Evolutionary conservation across 805 yeast genomes (phyloP).

Genomic region (Saturnispora halmiae): DNA sequence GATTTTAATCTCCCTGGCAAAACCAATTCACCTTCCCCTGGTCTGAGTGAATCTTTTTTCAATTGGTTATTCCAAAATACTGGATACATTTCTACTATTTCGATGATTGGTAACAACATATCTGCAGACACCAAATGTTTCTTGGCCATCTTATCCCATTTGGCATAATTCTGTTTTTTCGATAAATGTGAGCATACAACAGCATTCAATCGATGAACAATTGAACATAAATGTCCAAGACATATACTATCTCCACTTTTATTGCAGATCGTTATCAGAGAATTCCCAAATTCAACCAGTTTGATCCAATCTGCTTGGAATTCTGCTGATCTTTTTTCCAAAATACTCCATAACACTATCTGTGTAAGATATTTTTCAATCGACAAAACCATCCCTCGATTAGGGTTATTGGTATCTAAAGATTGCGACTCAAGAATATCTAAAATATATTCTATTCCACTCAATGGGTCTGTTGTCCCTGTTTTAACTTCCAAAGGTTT

Average conservation of each 20-base stretch:
- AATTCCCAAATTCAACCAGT: slow-evolving; percentile 2
- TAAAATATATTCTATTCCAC: background rate
- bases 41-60: slow-evolving; percentile 1
- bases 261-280: background rate
- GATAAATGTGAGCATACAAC: background rate
- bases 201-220: slow-evolving; percentile 3
- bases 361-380: slow-evolving; percentile 2
- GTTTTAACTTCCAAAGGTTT: slow-evolving; percentile 2
- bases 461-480: background rate
- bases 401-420: background rate
- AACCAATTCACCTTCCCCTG: slow-evolving; percentile 2
- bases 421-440: background rate
- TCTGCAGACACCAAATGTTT: background rate
- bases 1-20: slow-evolving; percentile 6
- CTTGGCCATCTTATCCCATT: slow-evolving; percentile 4
- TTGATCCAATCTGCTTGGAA: slow-evolving; percentile 1
- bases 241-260: background rate
- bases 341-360: background rate
- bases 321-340: background rate
- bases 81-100: slow-evolving; percentile 5
- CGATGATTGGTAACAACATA: slow-evolving; percentile 1
- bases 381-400: slow-evolving; percentile 1
- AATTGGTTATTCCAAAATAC: slow-evolving; percentile 8
- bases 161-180: background rate
- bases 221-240: background rate